Conservation (phyloP, 2,329 filamentous ascomycete species). For the Sclerotinia sclerotiorum region DNA sequence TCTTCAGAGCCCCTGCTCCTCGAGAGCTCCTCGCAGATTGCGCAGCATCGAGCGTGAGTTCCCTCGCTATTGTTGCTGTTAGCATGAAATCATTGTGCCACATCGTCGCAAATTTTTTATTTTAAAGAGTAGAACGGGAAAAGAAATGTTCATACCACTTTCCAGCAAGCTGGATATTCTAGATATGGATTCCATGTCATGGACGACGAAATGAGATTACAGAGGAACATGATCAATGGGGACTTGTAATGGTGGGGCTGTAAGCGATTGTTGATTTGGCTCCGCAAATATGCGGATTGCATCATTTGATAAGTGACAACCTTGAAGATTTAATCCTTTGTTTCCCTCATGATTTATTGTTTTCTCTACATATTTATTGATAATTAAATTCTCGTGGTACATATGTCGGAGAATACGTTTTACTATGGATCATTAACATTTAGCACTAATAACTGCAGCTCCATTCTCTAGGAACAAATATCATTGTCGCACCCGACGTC, state of each 20-base stretch:
- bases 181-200: slow-evolving; percentile 93
- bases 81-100: slow-evolving; percentile 26
- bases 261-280: slow-evolving; percentile 32
- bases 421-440: slow-evolving; percentile 30
- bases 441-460: slow-evolving; percentile 32
- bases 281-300: slow-evolving; percentile 21
- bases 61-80: slow-evolving; percentile 65
- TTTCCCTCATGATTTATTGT: neutral
- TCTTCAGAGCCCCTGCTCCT: slow-evolving; percentile 53
- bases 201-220: slow-evolving; percentile 26
- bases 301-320: slow-evolving; percentile 17
- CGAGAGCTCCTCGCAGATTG: slow-evolving; percentile 74
- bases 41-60: slow-evolving; percentile 95
- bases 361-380: neutral
- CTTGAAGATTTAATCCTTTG: neutral
- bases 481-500: neutral
- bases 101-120: neutral
- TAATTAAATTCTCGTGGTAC: neutral
- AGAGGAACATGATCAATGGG: slow-evolving; percentile 30
- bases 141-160: slow-evolving; percentile 63
- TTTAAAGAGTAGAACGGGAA: neutral
- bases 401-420: neutral
- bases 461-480: neutral
- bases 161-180: slow-evolving; percentile 92
- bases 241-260: slow-evolving; percentile 34